Evolutionary conservation across 192 early-diverging fungal genomes (phyloP).

Genomic region (Linderina pennispora): DNA sequence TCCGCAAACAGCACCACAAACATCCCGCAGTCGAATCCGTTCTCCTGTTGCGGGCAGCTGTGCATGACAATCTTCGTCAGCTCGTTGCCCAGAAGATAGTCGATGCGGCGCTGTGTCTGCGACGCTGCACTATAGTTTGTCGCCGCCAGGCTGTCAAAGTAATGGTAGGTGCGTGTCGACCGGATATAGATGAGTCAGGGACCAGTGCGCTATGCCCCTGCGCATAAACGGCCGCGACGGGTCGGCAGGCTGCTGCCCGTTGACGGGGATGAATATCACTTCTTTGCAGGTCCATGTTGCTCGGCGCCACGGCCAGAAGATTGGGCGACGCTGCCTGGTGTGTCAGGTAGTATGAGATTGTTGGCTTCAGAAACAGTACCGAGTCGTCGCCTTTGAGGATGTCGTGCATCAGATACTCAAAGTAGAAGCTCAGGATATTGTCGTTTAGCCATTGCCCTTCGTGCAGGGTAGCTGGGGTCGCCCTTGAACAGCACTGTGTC

Average conservation of each 20-base stretch:
- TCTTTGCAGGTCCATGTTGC: conserved; percentile 7
- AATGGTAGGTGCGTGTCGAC: conserved; percentile 16
- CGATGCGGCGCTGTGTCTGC: conserved; percentile 8
- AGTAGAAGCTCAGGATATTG: conserved; percentile 38
- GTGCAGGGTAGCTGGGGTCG: conserved; percentile 24
- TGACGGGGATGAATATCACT: conserved; percentile 27
- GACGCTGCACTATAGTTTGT: conserved; percentile 22
- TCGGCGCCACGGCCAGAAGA: conserved; percentile 8
- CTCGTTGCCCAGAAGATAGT: not conserved
- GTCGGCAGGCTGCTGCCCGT: no score
- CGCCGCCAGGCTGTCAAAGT: conserved; percentile 43
- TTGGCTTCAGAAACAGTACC: conserved; percentile 32
- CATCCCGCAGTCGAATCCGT: conserved; percentile 33
- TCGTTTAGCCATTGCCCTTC: conserved; percentile 40
- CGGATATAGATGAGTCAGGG: conserved; percentile 22
- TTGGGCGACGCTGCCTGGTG: conserved; percentile 2
- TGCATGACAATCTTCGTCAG: conserved; percentile 18
- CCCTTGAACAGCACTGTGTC: conserved; percentile 17
- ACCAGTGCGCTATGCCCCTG: conserved; percentile 24
- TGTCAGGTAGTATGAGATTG: conserved; percentile 17
- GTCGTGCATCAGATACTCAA: conserved; percentile 35
- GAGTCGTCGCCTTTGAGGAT: conserved; percentile 15
- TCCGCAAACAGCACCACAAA: conserved; percentile 41
- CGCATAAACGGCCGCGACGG: conserved; percentile 4
- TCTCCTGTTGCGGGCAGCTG: conserved; percentile 46